Evolutionary conservation across 2,329 filamentous ascomycete genomes (phyloP).

Genomic region (Ascocoryne sarcoides): DNA sequence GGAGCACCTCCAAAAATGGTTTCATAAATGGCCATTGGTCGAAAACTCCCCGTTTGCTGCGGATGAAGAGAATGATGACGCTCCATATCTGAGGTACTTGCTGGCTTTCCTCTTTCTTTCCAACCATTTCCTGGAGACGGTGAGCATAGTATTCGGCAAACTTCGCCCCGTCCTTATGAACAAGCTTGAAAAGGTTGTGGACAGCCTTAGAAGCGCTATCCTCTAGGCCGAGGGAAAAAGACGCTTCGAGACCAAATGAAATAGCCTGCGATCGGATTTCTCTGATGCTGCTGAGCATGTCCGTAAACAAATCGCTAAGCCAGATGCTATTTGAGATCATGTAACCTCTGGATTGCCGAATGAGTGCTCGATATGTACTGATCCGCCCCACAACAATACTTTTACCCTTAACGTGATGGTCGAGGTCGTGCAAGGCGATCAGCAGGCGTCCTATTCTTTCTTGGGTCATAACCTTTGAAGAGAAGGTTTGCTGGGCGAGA

Average conservation of each 20-base stretch:
- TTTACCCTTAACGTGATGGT: slow-evolving; percentile 67
- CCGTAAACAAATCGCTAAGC: slow-evolving; percentile 73
- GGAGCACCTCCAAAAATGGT: slow-evolving; percentile 69
- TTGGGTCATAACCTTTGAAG: slow-evolving; percentile 61
- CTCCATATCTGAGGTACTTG: slow-evolving; percentile 86
- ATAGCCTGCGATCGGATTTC: slow-evolving; percentile 72
- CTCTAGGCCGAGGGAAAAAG: slow-evolving; percentile 60
- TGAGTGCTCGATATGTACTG: slow-evolving; percentile 67
- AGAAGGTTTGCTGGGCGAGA: slow-evolving; percentile 72
- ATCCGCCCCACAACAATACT: slow-evolving; percentile 71
- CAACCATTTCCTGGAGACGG: slow-evolving; percentile 60
- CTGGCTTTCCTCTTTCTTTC: slow-evolving; percentile 49
- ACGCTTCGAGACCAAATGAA: slow-evolving; percentile 61
- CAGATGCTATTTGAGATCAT: slow-evolving; percentile 71
- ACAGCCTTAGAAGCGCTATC: slow-evolving; percentile 58
- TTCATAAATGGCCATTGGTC: slow-evolving; percentile 63
- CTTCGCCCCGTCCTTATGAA: slow-evolving; percentile 8
- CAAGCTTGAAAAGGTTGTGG: slow-evolving; percentile 48
- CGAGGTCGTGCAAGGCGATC: slow-evolving; percentile 60
- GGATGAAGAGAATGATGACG: slow-evolving; percentile 68
- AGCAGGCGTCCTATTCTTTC: slow-evolving; percentile 65
- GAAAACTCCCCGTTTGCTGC: slow-evolving; percentile 48
- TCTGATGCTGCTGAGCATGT: slow-evolving; percentile 69
- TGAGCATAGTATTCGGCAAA: slow-evolving; percentile 63
- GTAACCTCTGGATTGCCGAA: slow-evolving; percentile 58